Conservation (phyloP, 2,329 filamentous ascomycete genomes). For the Orbilia oligospora region DNA sequence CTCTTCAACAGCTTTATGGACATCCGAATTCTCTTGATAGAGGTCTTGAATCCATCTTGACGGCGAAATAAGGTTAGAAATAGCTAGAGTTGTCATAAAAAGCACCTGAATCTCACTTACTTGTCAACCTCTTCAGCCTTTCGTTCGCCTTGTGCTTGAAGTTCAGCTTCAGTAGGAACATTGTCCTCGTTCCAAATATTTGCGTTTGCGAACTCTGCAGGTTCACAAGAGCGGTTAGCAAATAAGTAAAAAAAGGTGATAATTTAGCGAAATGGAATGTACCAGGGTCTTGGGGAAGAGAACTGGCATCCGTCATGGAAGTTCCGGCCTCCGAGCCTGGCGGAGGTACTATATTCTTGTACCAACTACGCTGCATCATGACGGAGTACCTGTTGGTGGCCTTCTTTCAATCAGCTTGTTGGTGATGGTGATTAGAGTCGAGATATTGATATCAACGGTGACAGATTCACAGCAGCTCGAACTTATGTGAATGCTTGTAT, state of each 20-base stretch:
- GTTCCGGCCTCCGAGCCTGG: conserved; percentile 32
- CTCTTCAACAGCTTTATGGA: conserved; percentile 28
- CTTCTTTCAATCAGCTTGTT: background rate
- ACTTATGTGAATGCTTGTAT: background rate
- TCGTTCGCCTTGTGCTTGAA: conserved; percentile 2
- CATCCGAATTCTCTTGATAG: conserved; percentile 4
- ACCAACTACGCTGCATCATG: conserved; percentile 3
- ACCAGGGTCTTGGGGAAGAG: conserved; percentile 38
- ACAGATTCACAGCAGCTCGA: background rate
- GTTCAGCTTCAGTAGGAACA: background rate
- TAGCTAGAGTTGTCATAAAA: background rate
- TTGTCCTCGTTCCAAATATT: conserved; percentile 21
- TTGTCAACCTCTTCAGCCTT: conserved; percentile 38
- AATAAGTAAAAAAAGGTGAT: background rate
- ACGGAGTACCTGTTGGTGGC: background rate
- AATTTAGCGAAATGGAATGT: background rate
- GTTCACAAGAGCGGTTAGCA: background rate
- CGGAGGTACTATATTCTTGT: background rate
- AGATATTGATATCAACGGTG: background rate
- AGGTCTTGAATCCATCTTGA: conserved; percentile 44
- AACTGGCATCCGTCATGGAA: conserved; percentile 45
- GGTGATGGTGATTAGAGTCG: background rate
- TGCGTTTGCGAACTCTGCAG: conserved; percentile 33
- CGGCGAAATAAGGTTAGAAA: background rate
- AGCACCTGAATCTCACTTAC: background rate